A percentile compares a stretch with the other conserved stretches of the same genome.
Conservation (phyloP, 441 rosid species). For the Populus hybrid region DNA sequence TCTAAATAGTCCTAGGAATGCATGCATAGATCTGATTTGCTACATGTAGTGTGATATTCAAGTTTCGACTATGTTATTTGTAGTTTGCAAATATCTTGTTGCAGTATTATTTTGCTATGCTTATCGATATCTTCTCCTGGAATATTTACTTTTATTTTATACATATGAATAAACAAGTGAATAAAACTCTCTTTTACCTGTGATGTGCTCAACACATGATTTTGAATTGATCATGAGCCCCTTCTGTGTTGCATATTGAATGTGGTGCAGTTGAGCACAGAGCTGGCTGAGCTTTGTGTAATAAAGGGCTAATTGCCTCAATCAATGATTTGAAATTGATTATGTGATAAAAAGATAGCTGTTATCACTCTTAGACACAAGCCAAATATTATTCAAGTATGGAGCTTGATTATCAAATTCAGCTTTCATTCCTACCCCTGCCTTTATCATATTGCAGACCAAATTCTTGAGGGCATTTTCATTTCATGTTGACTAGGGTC, state of each 20-base stretch:
- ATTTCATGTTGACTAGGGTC: too few relatives aligned
- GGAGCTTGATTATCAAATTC: background rate
- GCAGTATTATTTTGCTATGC: background rate
- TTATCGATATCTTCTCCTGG: background rate
- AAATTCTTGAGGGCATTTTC: too few relatives aligned
- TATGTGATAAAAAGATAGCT: background rate
- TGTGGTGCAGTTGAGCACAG: background rate
- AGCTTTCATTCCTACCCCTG: background rate
- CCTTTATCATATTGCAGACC: background rate
- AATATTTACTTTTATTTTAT: background rate
- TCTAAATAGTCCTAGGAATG: background rate
- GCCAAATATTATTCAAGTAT: background rate
- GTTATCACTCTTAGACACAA: background rate
- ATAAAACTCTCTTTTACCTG: background rate
- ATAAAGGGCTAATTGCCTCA: background rate
- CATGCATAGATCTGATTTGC: background rate
- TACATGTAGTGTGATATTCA: background rate
- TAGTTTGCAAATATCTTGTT: background rate
- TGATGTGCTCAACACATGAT: too few relatives aligned
- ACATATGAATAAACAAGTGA: background rate
- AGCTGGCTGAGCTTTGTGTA: background rate
- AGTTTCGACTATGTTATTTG: background rate
- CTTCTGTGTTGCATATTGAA: background rate
- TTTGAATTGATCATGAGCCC: background rate
- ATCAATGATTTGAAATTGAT: background rate